Base-by-base conservation (phyloP, 1,284 basidiomycete species). In the Fistulinella staudtii region DNA sequence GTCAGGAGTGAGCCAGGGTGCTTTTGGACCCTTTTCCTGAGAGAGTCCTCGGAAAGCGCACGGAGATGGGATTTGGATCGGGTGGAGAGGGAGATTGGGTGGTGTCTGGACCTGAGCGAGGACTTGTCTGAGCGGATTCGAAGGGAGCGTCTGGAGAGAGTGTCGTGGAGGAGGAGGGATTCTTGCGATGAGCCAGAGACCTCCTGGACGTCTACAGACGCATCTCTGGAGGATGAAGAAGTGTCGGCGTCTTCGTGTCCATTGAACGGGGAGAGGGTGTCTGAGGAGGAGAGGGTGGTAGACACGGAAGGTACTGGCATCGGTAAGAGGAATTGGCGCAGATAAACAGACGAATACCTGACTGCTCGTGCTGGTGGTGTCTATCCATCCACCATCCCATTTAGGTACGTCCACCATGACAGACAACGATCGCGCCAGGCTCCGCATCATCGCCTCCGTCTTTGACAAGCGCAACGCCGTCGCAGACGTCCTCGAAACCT, bases 371-470 rank as follows among this genome's bases (percentile, higher is more conserved):
- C n/a, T n/a, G n/a, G n/a, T n/a, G n/a, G n/a, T n/a, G n/a, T n/a
- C n/a, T n/a, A n/a, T n/a, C n/a, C n/a, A n/a, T n/a, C n/a, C n/a
- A n/a, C n/a, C n/a, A n/a, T n/a, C n/a, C n/a, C n/a, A n/a, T n/a
- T n/a, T n/a, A n/a, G n/a, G n/a, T n/a, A n/a, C n/a, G n/a, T 3
- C n/a, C 41, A 14, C 23, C 50, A 85, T 86, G 82, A 63, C 74
- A 39, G 80, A 85, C 60, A 70, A 73, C 53, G 73, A 74, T 45
- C 62, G 58, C 24, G 64, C 66, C 29, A 77, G 75, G 49, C 75
- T 82, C 55, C 78, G 81, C 52, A 94, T 96, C 56, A 82, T 91
- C 53, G 68, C 76, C 1, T 93, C 92, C 7, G 82, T 94, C 3
- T 95, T 96, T 69, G 76, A 81, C 24, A 79, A 80, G 55, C 73